Percentiles rank a stretch among this genome's conserved stretches.
These are phyloP conservation scores for Vitis vinifera DNA, from an alignment of 164 flowering plant genomes.

Conservation along the genomic window ASM3070453v1 NC_081817.1:27832001-27832500, in stretches of 20 bases:
- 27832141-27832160: not conserved
- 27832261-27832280: not conserved
- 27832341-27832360: slow-evolving; percentile 86
- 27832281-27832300: not conserved
- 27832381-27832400: slow-evolving; percentile 90
- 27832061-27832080: not conserved
- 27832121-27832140: not conserved
- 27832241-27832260: no score
- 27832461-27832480: slow-evolving; percentile 57
- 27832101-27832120: not conserved
- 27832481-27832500: not conserved
- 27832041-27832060: no score
- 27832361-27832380: slow-evolving; percentile 86
- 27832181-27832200: not conserved
- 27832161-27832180: not conserved
- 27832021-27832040: no score
- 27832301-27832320: not conserved
- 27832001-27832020: not conserved
- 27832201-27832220: not conserved
- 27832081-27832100: not conserved
- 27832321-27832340: slow-evolving; percentile 4
- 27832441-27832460: slow-evolving; percentile 87
- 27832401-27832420: slow-evolving; percentile 95
- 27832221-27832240: not conserved
- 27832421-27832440: slow-evolving; percentile 92